Evolutionary conservation across 2,329 filamentous ascomycete genomes (phyloP), one percentile per base, ranked within the genome.

Genomic region (Dactylellina drechsleri): DNA sequence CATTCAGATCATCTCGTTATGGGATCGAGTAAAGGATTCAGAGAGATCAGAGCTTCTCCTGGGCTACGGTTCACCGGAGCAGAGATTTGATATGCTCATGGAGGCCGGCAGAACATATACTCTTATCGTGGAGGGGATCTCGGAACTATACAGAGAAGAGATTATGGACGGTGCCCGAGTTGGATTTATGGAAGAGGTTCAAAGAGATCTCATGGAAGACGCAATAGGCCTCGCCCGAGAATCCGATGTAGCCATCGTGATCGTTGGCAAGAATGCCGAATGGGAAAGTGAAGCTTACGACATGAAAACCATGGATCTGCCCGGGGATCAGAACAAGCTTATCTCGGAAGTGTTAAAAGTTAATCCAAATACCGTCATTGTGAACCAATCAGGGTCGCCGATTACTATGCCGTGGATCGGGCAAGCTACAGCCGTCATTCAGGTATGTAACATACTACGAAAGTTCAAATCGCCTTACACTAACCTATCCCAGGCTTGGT

Each of bases 211-310:
- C 12, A 67, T 82, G 16, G 79, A 78, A 0, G 82, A 88, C 72
- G 91, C 92, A 0, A 89, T 90, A 0, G 84, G 86, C 28, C 84
- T 91, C 6, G 92, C 92, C 36, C 86, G 85, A 80, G 85, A 87
- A 49, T 89, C 89, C 0, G 91, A 94, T 67, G 90, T 93, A 79
- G 91, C 93, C 56, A 86, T 95, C 76, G 84, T 95, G 62, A 91
- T 91, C 79, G 89, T 89, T 1, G 92, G 92, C 1, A 85, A 94
- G 54, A 93, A 93, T 79, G 86, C 77, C 31, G 78, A 79, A 47
- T 79, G 78, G 78, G 78, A 79, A 60, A 79, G 77, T 59, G 78
- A 79, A 58, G 77, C 77, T 23, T 79, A 79, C 31, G 87, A 89
- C 78, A 85, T 87, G 66, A 82, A 83, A 10, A 83, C 84, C 79